Conservation (phyloP, 139 green algal species). For the Desmodesmus armatus region DNA sequence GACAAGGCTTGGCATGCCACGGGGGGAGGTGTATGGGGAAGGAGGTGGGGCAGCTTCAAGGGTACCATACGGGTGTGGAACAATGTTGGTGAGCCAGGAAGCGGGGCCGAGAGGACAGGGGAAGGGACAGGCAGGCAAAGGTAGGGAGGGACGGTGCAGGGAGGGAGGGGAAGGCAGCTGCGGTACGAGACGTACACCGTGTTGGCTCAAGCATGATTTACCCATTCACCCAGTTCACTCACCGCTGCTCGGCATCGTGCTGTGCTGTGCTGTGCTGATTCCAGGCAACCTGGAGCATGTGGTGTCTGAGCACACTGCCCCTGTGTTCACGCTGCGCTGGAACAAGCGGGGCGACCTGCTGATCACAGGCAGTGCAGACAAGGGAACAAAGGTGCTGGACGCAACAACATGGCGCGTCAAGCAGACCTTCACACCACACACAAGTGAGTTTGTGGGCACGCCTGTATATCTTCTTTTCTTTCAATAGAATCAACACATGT, state of each 20-base stretch:
- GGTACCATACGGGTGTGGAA: conserved; percentile 87
- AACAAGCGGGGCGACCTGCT: conserved; percentile 90
- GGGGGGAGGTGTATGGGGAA: no score
- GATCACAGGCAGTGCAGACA: conserved; percentile 90
- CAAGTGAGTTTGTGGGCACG: conserved; percentile 49
- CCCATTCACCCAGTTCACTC: not conserved
- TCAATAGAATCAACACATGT: not conserved
- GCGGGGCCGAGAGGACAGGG: not conserved
- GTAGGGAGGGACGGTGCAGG: no score
- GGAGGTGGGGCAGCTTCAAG: conserved; percentile 92
- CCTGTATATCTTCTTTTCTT: not conserved
- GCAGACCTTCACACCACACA: conserved; percentile 85
- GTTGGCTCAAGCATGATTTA: no score
- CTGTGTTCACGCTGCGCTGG: conserved; percentile 95
- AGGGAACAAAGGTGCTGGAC: conserved; percentile 85
- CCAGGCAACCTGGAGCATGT: conserved; percentile 81
- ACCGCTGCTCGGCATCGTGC: not conserved
- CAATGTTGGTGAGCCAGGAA: conserved; percentile 70
- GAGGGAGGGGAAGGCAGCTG: no score
- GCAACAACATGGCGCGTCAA: conserved; percentile 74
- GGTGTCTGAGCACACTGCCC: conserved; percentile 83
- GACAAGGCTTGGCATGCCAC: no score
- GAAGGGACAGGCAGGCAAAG: no score
- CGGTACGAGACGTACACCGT: no score
- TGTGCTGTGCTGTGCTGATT: not conserved